Base-by-base conservation (phyloP, 495 filamentous ascomycete species). In the Talaromyces wortmannii region DNA sequence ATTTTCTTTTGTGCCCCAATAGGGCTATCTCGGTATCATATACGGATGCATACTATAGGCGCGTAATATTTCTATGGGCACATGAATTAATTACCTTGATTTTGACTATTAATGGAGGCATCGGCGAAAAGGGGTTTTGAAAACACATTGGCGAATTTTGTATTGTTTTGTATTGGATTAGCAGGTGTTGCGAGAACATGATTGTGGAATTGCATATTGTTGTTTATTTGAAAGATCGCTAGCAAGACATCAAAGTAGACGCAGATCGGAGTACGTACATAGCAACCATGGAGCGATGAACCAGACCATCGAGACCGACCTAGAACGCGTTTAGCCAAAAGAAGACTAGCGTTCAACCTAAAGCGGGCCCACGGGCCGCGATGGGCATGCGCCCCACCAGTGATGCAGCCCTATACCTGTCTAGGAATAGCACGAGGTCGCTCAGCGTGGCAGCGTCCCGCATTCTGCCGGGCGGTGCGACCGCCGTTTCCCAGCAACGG, bases 1-100 rank as follows among this genome's bases (percentile, higher is more conserved):
- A 52, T 85, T 82, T 59, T 68, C 76, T 36, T 86, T 84, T 68
- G 62, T 71, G 13, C 58, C 64, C 11, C 59, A 61, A 46, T 72
- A 66, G 51, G 55, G 29, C 52, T 52, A 60, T 67, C 55, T 55
- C 47, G 17, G 45, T 54, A 53, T 49, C 33, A 31, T 31, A 17
- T 15, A 32, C 32, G 50, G 11, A 53, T 49, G 57, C 59, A 55
- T 57, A 53, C 29, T 50, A 47, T 23, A 59, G 57, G 53, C 42
- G 48, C 45, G 23, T 23, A 4, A 23, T 47, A 23, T 40, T 32
- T 43, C 40, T 48, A 29, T 23, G 12, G n/a, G 43, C 31, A 45
- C 29, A 29, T 46, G 10, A 23, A 23, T 46, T 46, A 46, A 13
- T 46, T 7, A 15, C 13, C 7, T 46, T 8, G 15, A 7, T 23